Conservation (phyloP, 768 basidiomycete genomes). For the Coprinopsis sp. region DNA sequence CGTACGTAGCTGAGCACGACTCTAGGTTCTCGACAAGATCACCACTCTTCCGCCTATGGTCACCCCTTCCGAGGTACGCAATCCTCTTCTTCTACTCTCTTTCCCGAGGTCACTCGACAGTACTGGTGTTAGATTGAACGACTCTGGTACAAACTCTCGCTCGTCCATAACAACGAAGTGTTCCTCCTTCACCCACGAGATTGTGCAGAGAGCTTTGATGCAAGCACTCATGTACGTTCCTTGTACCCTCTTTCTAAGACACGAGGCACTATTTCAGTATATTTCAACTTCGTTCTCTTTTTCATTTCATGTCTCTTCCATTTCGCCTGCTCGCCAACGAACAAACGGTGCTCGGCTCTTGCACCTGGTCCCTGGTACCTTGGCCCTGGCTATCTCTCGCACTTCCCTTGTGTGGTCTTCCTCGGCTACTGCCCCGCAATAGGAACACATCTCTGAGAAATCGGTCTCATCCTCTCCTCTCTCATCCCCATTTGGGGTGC, state of each 20-base stretch:
- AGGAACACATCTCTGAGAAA: constrained; percentile 87
- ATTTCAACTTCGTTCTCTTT: constrained; percentile 2
- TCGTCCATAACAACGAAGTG: constrained; percentile 81
- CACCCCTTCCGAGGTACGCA: constrained; percentile 80
- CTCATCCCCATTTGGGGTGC: constrained; percentile 93
- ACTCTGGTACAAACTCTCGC: constrained; percentile 70
- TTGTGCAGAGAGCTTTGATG: constrained; percentile 94
- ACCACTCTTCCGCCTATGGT: constrained; percentile 82
- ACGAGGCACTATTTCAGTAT: too few relatives aligned
- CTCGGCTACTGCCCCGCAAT: too few relatives aligned
- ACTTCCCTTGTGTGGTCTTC: too few relatives aligned
- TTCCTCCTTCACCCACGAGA: constrained; percentile 97
- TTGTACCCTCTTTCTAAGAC: not conserved
- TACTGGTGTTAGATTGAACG: constrained; percentile 63
- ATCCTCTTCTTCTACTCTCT: constrained; percentile 5
- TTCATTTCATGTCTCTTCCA: constrained; percentile 11
- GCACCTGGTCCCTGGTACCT: constrained; percentile 3
- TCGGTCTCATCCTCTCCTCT: constrained; percentile 90
- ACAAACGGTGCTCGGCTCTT: not conserved
- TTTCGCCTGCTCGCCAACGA: not conserved
- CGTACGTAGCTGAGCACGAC: too few relatives aligned
- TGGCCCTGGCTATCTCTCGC: too few relatives aligned
- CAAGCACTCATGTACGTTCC: constrained; percentile 74
- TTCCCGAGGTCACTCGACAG: constrained; percentile 4
- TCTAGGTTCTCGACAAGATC: constrained; percentile 80